These are phyloP conservation scores for Zygosaccharomyces kombuchaensis DNA, from an alignment of 805 yeast species.

Conservation along the genomic window DNA sequence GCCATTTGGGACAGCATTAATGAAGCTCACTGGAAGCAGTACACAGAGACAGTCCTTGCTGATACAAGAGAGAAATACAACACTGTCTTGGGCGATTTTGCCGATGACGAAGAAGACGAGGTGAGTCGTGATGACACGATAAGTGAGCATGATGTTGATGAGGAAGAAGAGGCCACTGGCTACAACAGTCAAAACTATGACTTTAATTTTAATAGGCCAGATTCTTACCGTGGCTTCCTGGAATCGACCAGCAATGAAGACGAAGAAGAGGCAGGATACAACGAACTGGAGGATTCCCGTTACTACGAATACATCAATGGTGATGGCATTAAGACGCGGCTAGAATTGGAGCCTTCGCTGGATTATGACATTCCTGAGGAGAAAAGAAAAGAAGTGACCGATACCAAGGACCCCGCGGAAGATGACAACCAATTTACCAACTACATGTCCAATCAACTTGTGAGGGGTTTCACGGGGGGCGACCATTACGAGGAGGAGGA, in stretches of 20 bases:
- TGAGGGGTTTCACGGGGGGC: constrained; percentile 19
- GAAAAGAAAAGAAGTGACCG: constrained; percentile 3
- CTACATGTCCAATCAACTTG: constrained; percentile 30
- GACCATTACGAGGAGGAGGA: constrained; percentile 27
- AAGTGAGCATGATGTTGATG: constrained; percentile 24
- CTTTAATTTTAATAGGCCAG: constrained; percentile 18
- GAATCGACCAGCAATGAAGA: constrained; percentile 28
- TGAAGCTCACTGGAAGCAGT: constrained; percentile 60
- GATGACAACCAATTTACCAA: constrained; percentile 25
- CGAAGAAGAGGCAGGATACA: constrained; percentile 25
- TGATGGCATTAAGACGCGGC: constrained; percentile 34
- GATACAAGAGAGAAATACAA: constrained; percentile 93
- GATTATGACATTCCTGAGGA: constrained; percentile 32
- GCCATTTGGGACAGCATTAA: constrained; percentile 26
- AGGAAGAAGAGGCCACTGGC: constrained; percentile 15
- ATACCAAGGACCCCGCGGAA: constrained; percentile 9
- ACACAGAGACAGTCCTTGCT: constrained; percentile 75
- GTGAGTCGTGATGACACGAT: constrained; percentile 30
- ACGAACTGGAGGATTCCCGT: constrained; percentile 30
- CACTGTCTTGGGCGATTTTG: constrained; percentile 79
- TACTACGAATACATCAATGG: constrained; percentile 36
- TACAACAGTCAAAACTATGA: constrained; percentile 9
- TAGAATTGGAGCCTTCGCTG: constrained; percentile 35
- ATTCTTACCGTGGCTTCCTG: constrained; percentile 13
- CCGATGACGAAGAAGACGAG: constrained; percentile 36